These are phyloP conservation scores for Piromyces sp. DNA, from an alignment of 192 early-diverging fungal species.

Conservation along the genomic window DNA sequence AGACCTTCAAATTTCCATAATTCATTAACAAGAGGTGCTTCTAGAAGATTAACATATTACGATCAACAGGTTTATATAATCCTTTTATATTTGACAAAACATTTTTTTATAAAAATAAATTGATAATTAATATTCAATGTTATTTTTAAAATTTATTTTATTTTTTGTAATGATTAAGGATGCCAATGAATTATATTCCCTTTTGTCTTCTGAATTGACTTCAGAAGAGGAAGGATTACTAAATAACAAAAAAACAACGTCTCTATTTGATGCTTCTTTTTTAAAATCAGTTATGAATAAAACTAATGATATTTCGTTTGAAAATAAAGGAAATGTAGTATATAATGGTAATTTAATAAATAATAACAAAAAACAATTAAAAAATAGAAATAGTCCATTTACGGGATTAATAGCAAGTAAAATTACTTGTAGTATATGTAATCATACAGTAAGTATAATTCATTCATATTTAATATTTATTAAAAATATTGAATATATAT, in stretches of 20 bases:
- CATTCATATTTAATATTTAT: too few relatives aligned
- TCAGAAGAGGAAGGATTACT: background rate
- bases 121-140: too few relatives aligned
- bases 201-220: background rate
- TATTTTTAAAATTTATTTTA: too few relatives aligned
- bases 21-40: slow-evolving; percentile 9
- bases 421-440: slow-evolving; percentile 49
- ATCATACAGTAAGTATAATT: background rate
- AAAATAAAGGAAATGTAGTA: background rate
- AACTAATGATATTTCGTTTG: background rate
- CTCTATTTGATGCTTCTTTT: background rate
- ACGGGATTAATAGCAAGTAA: slow-evolving; percentile 48
- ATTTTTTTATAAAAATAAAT: too few relatives aligned
- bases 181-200: background rate
- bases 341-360: background rate
- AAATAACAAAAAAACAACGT: background rate
- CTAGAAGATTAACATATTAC: slow-evolving; percentile 14
- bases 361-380: background rate
- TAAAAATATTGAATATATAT: too few relatives aligned
- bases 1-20: slow-evolving; percentile 9
- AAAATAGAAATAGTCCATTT: slow-evolving; percentile 21
- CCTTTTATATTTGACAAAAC: too few relatives aligned
- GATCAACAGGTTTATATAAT: slow-evolving; percentile 14
- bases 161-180: too few relatives aligned
- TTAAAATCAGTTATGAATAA: background rate